Evolutionary conservation across 768 basidiomycete species (phyloP), one percentile per base, ranked within the genome.

Genomic region (Russula emetica): DNA sequence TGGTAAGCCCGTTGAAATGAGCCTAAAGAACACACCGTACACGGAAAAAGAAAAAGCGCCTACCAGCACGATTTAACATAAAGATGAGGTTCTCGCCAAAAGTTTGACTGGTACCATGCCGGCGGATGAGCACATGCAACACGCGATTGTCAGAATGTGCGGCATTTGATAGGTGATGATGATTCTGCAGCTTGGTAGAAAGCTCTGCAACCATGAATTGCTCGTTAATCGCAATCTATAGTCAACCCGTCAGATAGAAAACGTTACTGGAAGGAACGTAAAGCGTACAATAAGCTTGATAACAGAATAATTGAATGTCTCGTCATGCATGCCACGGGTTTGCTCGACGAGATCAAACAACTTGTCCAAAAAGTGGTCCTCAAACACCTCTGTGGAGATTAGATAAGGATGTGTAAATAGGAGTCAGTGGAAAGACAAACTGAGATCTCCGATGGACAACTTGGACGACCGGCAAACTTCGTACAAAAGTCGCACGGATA

Each of bases 1-100:
- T 94, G 66, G 38, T 24, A 18, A 5, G 0, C 45, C 16, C 9
- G 3, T 40, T 58, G 36, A 55, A n/a, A 36, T 42, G 16, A 32
- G 26, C 60, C 18, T 5, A 24, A 49, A 32, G 14, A 20, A 32
- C 26, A 42, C 20, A 20, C 60, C n/a, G 1, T 42, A 36, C 11
- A 36, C 36, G 36, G 2, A 18, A 32, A 28, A 40, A 45, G 20
- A 32, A 28, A 40, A 45, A 34, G 42, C 14, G 80, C 90, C 70
- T 71, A 95, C 94, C 83, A 51, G 95, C 90, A 63, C 97, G 86
- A 71, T 99, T 98, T 51, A 99, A 78, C 90, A 99, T 99, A 75
- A 98, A 99, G 61, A 99, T 98, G 81, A 99, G 84, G 72, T 98
- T 99, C 77, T 94, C 95, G 4, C 95, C 94, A 71, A 99, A 97